Evolutionary conservation across 2,329 filamentous ascomycete species (phyloP).

Genomic region (Chalaropsis thielavioides): DNA sequence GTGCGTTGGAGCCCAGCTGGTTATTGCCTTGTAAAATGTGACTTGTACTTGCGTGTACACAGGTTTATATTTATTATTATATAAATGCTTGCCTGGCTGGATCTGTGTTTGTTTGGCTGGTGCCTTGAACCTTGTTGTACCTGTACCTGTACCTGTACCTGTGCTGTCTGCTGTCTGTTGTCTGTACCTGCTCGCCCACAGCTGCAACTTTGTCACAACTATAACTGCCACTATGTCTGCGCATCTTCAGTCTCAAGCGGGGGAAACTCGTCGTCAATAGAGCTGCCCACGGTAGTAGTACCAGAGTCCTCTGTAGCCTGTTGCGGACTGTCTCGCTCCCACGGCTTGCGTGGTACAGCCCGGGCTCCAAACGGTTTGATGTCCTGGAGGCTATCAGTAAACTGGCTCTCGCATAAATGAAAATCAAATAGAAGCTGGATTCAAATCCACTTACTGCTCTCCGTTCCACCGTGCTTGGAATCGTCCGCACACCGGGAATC

Average conservation of each 20-base stretch:
- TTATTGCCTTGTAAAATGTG: too few relatives aligned
- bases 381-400: slow-evolving; percentile 25
- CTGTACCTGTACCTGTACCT: neutral
- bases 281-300: neutral
- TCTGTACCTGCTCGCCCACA: neutral
- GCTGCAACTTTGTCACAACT: neutral
- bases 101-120: too few relatives aligned
- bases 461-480: slow-evolving; percentile 63
- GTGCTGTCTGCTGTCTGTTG: neutral
- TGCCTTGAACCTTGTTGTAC: too few relatives aligned
- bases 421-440: neutral
- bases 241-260: slow-evolving; percentile 1
- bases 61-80: neutral
- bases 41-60: too few relatives aligned
- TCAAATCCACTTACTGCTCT: slow-evolving; percentile 42
- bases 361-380: slow-evolving; percentile 16
- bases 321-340: slow-evolving; percentile 9
- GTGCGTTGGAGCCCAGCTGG: too few relatives aligned
- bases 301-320: neutral
- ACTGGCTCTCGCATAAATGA: neutral
- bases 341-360: slow-evolving; percentile 16
- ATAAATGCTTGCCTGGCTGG: neutral
- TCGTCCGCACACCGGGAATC: slow-evolving; percentile 75
- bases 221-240: neutral
- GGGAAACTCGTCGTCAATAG: slow-evolving; percentile 14